Evolutionary conservation across 148 eudicot species (phyloP).

Genomic region (Diospyros lotus): DNA sequence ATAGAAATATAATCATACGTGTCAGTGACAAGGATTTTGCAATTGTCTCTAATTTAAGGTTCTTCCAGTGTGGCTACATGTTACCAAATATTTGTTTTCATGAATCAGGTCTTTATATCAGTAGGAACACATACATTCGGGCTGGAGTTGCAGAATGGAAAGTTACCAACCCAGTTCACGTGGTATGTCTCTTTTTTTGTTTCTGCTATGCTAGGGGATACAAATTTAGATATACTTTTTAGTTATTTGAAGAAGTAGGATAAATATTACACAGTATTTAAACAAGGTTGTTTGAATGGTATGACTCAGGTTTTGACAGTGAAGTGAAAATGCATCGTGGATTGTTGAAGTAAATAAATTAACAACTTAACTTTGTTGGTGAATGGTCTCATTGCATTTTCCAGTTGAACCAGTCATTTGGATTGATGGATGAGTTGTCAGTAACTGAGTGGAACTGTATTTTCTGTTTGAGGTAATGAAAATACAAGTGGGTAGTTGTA

Average conservation of each 20-base stretch:
- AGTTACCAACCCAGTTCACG: slow-evolving; percentile 78
- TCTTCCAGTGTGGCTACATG: background rate
- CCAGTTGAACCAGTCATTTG: background rate
- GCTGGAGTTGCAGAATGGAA: slow-evolving; percentile 94
- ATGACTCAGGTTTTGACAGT: background rate
- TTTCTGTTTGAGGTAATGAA: background rate
- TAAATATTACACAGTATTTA: background rate
- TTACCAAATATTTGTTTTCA: background rate
- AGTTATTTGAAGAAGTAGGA: background rate
- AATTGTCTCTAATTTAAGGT: too few species aligned
- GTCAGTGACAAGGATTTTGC: too few species aligned
- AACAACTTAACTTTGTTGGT: too few species aligned
- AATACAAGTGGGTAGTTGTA: too few species aligned
- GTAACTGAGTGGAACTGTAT: background rate
- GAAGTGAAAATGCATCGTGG: background rate
- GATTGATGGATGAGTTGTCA: background rate
- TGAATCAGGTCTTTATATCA: slow-evolving; percentile 73
- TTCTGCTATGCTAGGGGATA: slow-evolving; percentile 7
- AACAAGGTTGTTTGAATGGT: background rate
- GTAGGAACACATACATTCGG: slow-evolving; percentile 88
- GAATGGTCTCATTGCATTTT: too few species aligned
- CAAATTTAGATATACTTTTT: background rate
- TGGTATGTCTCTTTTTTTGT: slow-evolving; percentile 38
- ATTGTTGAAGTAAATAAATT: too few species aligned
- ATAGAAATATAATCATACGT: too few species aligned